Conservation (phyloP, 352 stramenopile species). For the Globisporangium perplexum region DNA sequence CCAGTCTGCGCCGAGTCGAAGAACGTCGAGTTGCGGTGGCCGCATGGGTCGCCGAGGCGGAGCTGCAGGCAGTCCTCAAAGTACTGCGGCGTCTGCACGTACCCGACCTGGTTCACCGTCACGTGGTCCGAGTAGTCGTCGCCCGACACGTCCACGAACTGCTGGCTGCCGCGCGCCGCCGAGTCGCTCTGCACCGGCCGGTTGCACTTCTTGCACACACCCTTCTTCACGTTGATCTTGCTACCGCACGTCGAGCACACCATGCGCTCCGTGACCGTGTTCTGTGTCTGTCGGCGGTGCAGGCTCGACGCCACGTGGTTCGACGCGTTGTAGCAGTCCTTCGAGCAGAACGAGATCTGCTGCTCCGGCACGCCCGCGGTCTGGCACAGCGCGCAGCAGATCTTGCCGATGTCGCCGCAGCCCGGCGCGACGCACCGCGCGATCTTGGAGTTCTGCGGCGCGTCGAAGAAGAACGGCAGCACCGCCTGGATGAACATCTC, state of each 20-base stretch:
- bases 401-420: slow-evolving; percentile 68
- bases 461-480: slow-evolving; percentile 84
- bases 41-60: slow-evolving; percentile 76
- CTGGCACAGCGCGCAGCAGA: slow-evolving; percentile 65
- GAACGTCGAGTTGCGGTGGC: slow-evolving; percentile 90
- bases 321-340: slow-evolving; percentile 73
- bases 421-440: slow-evolving; percentile 50
- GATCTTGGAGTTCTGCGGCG: slow-evolving; percentile 60
- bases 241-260: slow-evolving; percentile 50
- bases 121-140: slow-evolving; percentile 87
- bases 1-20: slow-evolving; percentile 86
- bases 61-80: slow-evolving; percentile 82
- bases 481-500: slow-evolving; percentile 77
- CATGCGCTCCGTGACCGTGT: slow-evolving; percentile 58
- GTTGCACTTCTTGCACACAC: slow-evolving; percentile 53
- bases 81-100: slow-evolving; percentile 88
- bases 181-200: background rate
- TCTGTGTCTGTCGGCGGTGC: slow-evolving; percentile 64
- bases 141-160: slow-evolving; percentile 60
- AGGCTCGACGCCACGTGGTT: slow-evolving; percentile 57
- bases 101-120: slow-evolving; percentile 86
- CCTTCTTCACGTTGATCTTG: slow-evolving; percentile 67
- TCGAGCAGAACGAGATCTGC: slow-evolving; percentile 73
- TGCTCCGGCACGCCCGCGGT: slow-evolving; percentile 51
- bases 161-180: background rate